These are phyloP conservation scores for Abelmoschus esculentus DNA, from an alignment of 345 rosid species.

Conservation along the genomic window DNA sequence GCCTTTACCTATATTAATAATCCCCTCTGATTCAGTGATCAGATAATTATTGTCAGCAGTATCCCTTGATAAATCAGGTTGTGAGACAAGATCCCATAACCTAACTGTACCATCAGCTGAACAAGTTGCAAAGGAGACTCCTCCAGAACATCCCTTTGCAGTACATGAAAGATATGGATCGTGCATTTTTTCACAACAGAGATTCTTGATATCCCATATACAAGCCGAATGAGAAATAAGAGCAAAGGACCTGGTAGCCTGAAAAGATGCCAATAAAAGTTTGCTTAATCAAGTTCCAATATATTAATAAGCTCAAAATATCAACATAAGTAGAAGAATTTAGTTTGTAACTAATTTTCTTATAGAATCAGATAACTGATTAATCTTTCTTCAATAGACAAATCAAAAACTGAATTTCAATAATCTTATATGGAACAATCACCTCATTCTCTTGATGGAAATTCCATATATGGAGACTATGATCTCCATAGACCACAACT, in stretches of 20 bases:
- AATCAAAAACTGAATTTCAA: neutral
- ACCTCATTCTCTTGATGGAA: constrained; percentile 61
- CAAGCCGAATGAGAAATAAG: constrained; percentile 69
- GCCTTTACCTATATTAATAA: constrained; percentile 45
- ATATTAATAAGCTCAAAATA: constrained; percentile 16
- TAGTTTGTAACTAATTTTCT: neutral
- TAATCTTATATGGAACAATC: constrained; percentile 11
- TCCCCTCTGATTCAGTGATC: constrained; percentile 22
- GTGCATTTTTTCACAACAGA: constrained; percentile 71
- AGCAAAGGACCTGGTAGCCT: constrained; percentile 61
- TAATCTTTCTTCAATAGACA: neutral
- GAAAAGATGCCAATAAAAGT: constrained; percentile 18
- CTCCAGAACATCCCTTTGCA: constrained; percentile 78
- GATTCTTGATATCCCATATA: constrained; percentile 78
- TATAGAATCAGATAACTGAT: constrained; percentile 7
- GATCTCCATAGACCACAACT: constrained; percentile 77
- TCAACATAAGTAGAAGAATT: constrained; percentile 10
- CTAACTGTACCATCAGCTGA: constrained; percentile 77
- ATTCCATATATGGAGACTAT: constrained; percentile 66
- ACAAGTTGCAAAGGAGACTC: constrained; percentile 79
- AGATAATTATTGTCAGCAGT: constrained; percentile 19
- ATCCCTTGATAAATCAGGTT: constrained; percentile 30
- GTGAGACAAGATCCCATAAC: constrained; percentile 71
- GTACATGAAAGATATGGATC: constrained; percentile 61
- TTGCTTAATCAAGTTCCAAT: constrained; percentile 16